A percentile compares a stretch with the other conserved stretches of the same genome.
These are phyloP conservation scores for Blastobotrys niveus DNA, from an alignment of 1,139 yeast species.

Conservation along the genomic window DNA sequence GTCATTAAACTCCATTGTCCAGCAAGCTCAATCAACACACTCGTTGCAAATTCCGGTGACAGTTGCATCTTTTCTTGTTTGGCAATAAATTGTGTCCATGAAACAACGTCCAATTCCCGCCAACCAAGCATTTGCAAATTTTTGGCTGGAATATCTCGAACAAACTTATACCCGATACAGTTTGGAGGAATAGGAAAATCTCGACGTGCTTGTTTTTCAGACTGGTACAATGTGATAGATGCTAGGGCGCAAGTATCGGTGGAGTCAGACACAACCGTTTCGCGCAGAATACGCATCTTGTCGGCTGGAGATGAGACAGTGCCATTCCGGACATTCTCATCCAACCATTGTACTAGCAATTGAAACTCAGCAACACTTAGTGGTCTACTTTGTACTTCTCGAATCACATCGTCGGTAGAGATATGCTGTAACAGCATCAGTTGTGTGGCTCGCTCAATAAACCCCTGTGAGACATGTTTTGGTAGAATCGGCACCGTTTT, in stretches of 20 bases:
- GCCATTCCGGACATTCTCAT: conserved; percentile 16
- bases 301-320: conserved; percentile 13
- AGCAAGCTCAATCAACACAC: conserved; percentile 28
- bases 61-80: conserved; percentile 23
- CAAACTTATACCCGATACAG: conserved; percentile 29
- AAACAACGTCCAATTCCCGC: conserved; percentile 25
- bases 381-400: conserved; percentile 29
- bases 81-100: conserved; percentile 30
- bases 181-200: conserved; percentile 32
- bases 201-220: conserved; percentile 25
- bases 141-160: conserved; percentile 18
- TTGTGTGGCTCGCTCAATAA: conserved; percentile 28
- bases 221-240: conserved; percentile 26
- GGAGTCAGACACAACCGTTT: conserved; percentile 20
- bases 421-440: conserved; percentile 26
- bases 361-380: conserved; percentile 21
- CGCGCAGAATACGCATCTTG: conserved; percentile 14
- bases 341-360: conserved; percentile 25
- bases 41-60: conserved; percentile 27
- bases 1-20: conserved; percentile 27
- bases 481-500: conserved; percentile 32
- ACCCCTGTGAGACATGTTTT: conserved; percentile 23
- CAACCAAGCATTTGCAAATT: conserved; percentile 29
- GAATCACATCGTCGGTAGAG: conserved; percentile 27
- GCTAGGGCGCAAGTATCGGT: conserved; percentile 23